These are phyloP conservation scores for Neocatenulostroma microsporum DNA, from an alignment of 2,329 filamentous ascomycete genomes.

Conservation along the genomic window DNA sequence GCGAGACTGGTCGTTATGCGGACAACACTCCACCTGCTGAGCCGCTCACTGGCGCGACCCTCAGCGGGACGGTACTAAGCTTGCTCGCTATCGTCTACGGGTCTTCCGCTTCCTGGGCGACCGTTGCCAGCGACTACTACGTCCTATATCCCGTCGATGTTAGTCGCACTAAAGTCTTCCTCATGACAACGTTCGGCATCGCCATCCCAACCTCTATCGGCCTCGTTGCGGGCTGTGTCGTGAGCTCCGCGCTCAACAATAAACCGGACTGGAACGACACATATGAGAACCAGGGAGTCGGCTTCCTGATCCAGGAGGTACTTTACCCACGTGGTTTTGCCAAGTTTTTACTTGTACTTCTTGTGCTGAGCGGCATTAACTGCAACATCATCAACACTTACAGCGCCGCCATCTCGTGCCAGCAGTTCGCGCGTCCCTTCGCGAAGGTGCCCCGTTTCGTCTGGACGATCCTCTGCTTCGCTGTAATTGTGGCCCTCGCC, in stretches of 20 bases:
- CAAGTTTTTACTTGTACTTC: constrained; percentile 40
- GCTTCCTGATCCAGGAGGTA: constrained; percentile 40
- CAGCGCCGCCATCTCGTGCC: constrained; percentile 38
- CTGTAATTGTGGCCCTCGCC: constrained; percentile 37
- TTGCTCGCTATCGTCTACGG: constrained; percentile 33
- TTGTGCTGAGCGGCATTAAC: constrained; percentile 33
- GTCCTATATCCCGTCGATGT: constrained; percentile 36
- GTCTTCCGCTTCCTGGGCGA: constrained; percentile 34
- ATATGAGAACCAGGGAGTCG: constrained; percentile 39
- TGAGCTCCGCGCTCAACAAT: constrained; percentile 29
- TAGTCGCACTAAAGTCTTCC: constrained; percentile 33
- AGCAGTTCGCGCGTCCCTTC: constrained; percentile 41
- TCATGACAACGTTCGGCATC: constrained; percentile 37
- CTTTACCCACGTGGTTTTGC: constrained; percentile 42
- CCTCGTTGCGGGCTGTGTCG: constrained; percentile 37
- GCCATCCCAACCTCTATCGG: constrained; percentile 37
- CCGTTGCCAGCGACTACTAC: constrained; percentile 39
- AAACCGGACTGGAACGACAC: constrained; percentile 35
- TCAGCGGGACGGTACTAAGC: constrained; percentile 23
- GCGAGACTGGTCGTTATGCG: constrained; percentile 38
- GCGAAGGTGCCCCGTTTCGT: constrained; percentile 47
- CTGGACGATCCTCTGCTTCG: constrained; percentile 39
- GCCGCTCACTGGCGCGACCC: constrained; percentile 23
- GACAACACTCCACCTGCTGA: constrained; percentile 29
- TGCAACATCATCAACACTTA: constrained; percentile 36